Conservation (phyloP, 2,329 filamentous ascomycete genomes). For the Chrysoporthe cubensis region DNA sequence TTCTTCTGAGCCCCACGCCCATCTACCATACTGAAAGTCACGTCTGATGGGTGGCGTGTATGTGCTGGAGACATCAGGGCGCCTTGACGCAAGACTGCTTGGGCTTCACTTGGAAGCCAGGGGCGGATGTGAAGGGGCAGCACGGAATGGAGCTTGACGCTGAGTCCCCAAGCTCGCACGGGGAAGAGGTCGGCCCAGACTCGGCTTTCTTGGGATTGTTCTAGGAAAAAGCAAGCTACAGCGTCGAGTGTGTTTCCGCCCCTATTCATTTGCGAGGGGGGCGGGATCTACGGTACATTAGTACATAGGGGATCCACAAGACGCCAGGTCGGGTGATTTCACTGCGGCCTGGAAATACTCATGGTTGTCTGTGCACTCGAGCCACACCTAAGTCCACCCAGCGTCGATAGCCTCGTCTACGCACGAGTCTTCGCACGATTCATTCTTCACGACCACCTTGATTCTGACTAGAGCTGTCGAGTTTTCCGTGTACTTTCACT, state of each 20-base stretch:
- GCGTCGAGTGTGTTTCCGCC: neutral
- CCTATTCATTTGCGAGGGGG: constrained; percentile 6
- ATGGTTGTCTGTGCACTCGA: constrained; percentile 1
- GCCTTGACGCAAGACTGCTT: neutral
- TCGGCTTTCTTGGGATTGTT: neutral
- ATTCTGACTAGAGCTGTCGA: neutral
- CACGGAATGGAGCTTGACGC: neutral
- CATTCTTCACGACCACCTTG: neutral
- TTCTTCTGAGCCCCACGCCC: neutral
- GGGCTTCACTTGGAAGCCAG: neutral
- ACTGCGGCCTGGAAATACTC: constrained; percentile 6
- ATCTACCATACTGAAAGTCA: neutral
- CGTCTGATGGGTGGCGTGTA: neutral
- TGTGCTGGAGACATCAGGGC: neutral
- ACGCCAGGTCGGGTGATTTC: constrained; percentile 5
- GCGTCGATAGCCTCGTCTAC: neutral
- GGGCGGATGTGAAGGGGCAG: neutral
- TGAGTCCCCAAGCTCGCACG: neutral
- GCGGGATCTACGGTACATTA: neutral
- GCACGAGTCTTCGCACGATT: neutral
- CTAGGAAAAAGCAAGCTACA: neutral
- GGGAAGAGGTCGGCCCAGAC: neutral
- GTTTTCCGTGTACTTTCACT: neutral
- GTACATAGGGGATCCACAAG: neutral
- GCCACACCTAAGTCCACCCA: neutral